Conservation (phyloP, 2,329 filamentous ascomycete species). For the Pyrenochaeta sp. region DNA sequence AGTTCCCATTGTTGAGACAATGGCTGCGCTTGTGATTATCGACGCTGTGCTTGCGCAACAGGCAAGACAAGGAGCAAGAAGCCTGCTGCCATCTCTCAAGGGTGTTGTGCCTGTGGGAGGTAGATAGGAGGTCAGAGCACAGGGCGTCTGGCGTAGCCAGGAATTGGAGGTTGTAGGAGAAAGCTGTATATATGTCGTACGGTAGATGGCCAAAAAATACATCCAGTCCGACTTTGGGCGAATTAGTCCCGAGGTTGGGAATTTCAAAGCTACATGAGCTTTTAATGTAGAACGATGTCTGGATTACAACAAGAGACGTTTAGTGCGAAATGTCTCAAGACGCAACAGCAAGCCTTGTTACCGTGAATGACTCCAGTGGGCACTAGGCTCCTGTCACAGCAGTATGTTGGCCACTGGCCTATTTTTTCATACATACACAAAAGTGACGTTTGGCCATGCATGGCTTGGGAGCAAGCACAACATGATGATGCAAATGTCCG, state of each 20-base stretch:
- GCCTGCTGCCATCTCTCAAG: constrained; percentile 50
- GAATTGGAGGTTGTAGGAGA: constrained; percentile 1
- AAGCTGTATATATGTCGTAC: no score
- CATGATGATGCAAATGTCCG: no score
- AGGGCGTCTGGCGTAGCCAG: not conserved
- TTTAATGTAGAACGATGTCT: not conserved
- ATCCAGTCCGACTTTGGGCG: not conserved
- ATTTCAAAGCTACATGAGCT: not conserved
- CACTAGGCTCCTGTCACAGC: no score
- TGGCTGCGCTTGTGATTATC: constrained; percentile 87
- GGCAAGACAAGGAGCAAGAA: constrained; percentile 57
- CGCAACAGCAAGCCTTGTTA: no score
- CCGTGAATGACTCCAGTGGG: no score
- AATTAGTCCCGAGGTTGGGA: not conserved
- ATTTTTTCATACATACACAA: no score
- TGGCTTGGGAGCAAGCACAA: no score
- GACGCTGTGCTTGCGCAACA: constrained; percentile 88
- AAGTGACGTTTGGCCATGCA: no score
- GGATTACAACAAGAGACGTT: no score
- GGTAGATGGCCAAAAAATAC: no score
- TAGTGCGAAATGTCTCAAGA: no score
- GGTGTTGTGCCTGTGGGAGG: constrained; percentile 44
- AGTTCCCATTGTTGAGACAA: constrained; percentile 88
- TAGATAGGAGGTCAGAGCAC: constrained; percentile 4
- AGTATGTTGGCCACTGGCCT: no score